phyloP scores from a whole-genome alignment of 306 rosid genomes.

The Cucurbita pepo region DNA sequence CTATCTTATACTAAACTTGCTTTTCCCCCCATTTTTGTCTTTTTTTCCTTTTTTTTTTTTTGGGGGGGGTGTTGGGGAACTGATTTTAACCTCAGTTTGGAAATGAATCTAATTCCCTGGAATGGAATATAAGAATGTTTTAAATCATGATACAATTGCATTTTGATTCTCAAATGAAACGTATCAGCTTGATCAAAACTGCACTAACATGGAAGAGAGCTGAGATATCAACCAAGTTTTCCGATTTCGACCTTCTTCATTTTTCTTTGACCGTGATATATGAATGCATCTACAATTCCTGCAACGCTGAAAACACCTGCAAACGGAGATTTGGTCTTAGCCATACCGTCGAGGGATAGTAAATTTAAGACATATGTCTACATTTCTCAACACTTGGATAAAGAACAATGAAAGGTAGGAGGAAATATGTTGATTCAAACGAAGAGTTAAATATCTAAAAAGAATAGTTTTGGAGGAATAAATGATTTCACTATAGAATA shows the following conservation, averaged over 20 bases:
- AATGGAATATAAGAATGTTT: neutral
- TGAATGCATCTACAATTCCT: constrained; percentile 59
- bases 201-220: neutral
- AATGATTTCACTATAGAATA: neutral
- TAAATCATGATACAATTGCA: neutral
- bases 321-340: neutral
- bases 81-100: neutral
- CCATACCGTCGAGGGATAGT: neutral
- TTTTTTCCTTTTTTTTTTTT: neutral
- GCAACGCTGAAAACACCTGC: constrained; percentile 71
- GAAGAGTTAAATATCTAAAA: neutral
- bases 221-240: constrained; percentile 24
- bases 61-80: neutral
- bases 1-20: neutral
- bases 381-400: neutral
- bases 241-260: constrained; percentile 59
- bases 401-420: neutral
- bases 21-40: neutral
- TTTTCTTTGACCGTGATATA: constrained; percentile 56
- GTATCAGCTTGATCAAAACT: constrained; percentile 6
- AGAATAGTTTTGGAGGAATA: neutral
- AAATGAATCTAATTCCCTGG: neutral
- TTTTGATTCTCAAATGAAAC: neutral
- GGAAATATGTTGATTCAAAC: neutral
- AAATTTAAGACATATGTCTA: neutral